These are phyloP conservation scores for Metschnikowia henanensis DNA, from an alignment of 805 yeast species.

Conservation along the genomic window DNA sequence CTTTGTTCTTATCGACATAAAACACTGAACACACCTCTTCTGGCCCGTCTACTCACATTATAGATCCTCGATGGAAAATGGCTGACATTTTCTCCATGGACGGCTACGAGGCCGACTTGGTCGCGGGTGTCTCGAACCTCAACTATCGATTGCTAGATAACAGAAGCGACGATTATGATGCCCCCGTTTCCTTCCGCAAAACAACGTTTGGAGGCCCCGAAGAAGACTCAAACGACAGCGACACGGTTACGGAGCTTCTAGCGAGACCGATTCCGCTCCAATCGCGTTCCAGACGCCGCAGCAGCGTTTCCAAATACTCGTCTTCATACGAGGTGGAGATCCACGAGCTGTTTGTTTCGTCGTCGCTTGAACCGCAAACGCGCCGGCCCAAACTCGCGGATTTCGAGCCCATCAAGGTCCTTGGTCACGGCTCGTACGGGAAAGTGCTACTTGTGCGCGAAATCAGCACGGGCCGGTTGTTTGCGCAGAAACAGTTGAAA, in stretches of 20 bases:
- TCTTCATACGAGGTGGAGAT: conserved; percentile 38
- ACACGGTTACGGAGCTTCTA: conserved; percentile 18
- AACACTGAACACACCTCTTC: neutral
- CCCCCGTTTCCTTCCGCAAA: conserved; percentile 5
- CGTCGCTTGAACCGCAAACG: conserved; percentile 19
- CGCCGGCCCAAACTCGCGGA: conserved; percentile 41
- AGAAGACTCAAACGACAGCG: conserved; percentile 17
- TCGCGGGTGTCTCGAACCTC: conserved; percentile 18
- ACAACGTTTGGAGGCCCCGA: neutral
- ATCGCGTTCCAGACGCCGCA: conserved; percentile 15
- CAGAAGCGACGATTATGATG: conserved; percentile 4
- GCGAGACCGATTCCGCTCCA: conserved; percentile 16
- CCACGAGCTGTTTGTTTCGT: conserved; percentile 30
- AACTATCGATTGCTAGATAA: conserved; percentile 28
- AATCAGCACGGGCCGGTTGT: conserved; percentile 56
- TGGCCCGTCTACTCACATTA: too few species aligned
- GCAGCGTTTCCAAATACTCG: conserved; percentile 20
- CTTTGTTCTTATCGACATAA: neutral
- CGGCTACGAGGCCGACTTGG: conserved; percentile 25
- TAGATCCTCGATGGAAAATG: conserved; percentile 20
- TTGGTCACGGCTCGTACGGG: conserved; percentile 90
- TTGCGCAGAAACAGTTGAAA: conserved; percentile 83
- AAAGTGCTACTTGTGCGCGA: conserved; percentile 80
- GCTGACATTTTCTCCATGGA: conserved; percentile 39
- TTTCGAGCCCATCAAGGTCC: conserved; percentile 71